Base-by-base conservation (phyloP, 2,329 filamentous ascomycete genomes). In the Cladosporium austrohemisphaericum region DNA sequence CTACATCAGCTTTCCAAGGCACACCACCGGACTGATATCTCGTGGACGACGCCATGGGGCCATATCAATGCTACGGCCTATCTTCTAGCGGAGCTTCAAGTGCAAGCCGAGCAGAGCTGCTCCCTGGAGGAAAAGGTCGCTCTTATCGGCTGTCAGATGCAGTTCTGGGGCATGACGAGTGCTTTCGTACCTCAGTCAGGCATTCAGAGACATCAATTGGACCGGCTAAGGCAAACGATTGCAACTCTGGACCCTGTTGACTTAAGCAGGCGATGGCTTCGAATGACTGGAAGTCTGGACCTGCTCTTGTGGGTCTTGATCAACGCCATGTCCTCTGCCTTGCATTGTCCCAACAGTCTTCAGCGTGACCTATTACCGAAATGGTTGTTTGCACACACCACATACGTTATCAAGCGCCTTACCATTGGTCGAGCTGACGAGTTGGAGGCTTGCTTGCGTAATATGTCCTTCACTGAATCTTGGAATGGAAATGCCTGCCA, bases 401-500 rank as follows among this genome's bases (percentile, higher is more conserved):
- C n/a, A 22, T 14, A 22, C 18, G 31, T 41, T 9, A 11, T 41
- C 3, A 13, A 14, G 26, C 38, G 19, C 5, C 38, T 41, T 5
- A n/a, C 10, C 11, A 8, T 41, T 3, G 14, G 16, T 2, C 1
- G 18, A 8, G 14, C 14, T 18, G 26, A 41, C 2, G 26, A 41
- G 1, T 4, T 31, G 10, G 10, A 16, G 19, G 14, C 14, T 19
- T 16, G 25, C 14, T 18, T 41, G 18, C 23, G 31, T 14, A 3
- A 29, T 14, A 41, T 41, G 26, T 26, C 38, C 2, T 41, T 29
- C 6, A 41, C 38, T 20, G 25, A 31, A 3, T 18, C 10, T 5
- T 41, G 38, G 38, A 41, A 41, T 28, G 38, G 26, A 4, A 41
- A 23, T 11, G 38, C 38, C 18, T 41, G 38, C 11, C 38, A 20